Evolutionary conservation across 2,329 filamentous ascomycete species (phyloP).

Genomic region (Chaetomiaceae sp.): DNA sequence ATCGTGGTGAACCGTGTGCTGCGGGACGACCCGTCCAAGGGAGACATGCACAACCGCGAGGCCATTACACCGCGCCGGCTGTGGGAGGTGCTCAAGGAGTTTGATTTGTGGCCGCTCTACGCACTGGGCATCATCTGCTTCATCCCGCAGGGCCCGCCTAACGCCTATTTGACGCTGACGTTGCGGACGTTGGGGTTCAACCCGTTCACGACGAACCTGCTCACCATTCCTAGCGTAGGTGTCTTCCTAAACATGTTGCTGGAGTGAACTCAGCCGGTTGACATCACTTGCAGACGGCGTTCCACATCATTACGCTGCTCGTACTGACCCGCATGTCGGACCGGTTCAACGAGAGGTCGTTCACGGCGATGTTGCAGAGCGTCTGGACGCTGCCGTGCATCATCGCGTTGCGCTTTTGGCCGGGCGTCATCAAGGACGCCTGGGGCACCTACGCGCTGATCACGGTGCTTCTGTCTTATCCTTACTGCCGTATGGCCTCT

Average conservation of each 20-base stretch:
- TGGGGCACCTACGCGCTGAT: conserved; percentile 49
- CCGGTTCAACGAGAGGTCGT: conserved; percentile 41
- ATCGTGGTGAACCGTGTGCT: conserved; percentile 53
- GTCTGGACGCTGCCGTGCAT: conserved; percentile 53
- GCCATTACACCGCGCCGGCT: conserved; percentile 42
- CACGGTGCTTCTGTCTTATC: conserved; percentile 45
- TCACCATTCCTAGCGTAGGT: conserved; percentile 47
- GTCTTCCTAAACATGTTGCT: not conserved
- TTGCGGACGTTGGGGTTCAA: conserved; percentile 45
- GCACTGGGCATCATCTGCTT: conserved; percentile 42
- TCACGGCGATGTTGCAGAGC: conserved; percentile 40
- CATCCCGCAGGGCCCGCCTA: conserved; percentile 42
- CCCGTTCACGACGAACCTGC: conserved; percentile 50
- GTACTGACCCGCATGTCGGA: conserved; percentile 47
- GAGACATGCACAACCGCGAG: conserved; percentile 53
- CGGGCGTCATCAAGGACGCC: conserved; percentile 33
- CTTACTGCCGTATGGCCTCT: conserved; percentile 40
- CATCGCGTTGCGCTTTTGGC: conserved; percentile 43
- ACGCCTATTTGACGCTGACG: conserved; percentile 47
- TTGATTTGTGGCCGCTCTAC: conserved; percentile 52
- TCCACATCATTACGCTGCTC: conserved; percentile 47
- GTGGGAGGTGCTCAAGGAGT: conserved; percentile 47
- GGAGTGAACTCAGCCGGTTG: too few species aligned
- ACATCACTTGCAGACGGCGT: conserved; percentile 29
- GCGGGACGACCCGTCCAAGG: conserved; percentile 53